phyloP scores from a whole-genome alignment of 2,329 filamentous ascomycete genomes.

The Cordyceps farinosa region DNA sequence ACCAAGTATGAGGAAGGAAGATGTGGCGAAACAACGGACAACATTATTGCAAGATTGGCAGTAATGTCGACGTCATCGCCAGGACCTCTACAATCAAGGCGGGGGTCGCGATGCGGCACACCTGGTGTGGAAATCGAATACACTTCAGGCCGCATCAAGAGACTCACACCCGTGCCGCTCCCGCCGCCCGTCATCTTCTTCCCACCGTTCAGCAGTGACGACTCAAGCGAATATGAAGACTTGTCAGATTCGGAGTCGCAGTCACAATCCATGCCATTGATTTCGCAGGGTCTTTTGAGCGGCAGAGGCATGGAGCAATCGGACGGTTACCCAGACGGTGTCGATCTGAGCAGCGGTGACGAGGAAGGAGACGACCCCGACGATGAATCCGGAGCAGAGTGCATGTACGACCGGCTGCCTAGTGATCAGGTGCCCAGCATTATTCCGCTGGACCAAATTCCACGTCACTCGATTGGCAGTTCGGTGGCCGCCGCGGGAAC shows the following conservation, averaged over 20 bases:
- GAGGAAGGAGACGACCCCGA: slow-evolving; percentile 41
- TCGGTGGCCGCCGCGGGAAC: slow-evolving; percentile 33
- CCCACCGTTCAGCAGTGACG: slow-evolving; percentile 43
- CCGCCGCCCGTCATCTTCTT: slow-evolving; percentile 53
- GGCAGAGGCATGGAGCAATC: slow-evolving; percentile 37
- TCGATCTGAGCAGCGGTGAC: slow-evolving; percentile 40
- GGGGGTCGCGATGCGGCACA: neutral
- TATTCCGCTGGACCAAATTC: slow-evolving; percentile 1
- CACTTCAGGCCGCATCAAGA: slow-evolving; percentile 39
- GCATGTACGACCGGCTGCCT: slow-evolving; percentile 30
- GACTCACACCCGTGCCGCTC: slow-evolving; percentile 45
- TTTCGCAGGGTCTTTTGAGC: slow-evolving; percentile 31
- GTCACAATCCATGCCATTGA: slow-evolving; percentile 21
- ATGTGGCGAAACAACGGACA: slow-evolving; percentile 34
- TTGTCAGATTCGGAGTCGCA: slow-evolving; percentile 28
- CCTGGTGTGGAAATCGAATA: slow-evolving; percentile 43
- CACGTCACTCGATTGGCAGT: slow-evolving; percentile 29
- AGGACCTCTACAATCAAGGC: slow-evolving; percentile 7
- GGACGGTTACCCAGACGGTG: slow-evolving; percentile 39
- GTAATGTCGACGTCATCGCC: slow-evolving; percentile 41
- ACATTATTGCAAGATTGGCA: slow-evolving; percentile 41
- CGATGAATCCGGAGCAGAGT: slow-evolving; percentile 28
- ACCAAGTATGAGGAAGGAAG: slow-evolving; percentile 14
- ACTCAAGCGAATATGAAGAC: slow-evolving; percentile 33
- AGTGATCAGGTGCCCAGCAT: slow-evolving; percentile 17